phyloP scores from a whole-genome alignment of 305 asterid species.

The Ilex paraguariensis region DNA sequence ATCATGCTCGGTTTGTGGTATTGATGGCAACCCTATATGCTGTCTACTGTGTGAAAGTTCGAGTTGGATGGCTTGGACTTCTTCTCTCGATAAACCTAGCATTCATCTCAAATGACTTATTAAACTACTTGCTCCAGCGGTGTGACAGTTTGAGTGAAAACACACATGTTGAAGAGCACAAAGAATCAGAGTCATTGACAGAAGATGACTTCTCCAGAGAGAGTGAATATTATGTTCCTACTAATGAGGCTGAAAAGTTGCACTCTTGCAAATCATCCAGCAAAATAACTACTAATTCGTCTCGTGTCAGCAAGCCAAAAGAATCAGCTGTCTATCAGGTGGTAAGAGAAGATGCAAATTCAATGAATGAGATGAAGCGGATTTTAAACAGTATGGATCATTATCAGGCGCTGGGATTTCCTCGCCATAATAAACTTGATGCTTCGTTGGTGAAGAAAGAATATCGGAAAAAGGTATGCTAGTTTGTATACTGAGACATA shows the following conservation, averaged over 20 bases:
- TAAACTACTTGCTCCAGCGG: slow-evolving; percentile 81
- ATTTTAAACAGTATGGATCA: slow-evolving; percentile 71
- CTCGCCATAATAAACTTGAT: slow-evolving; percentile 69
- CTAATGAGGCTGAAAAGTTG: slow-evolving; percentile 63
- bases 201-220: slow-evolving; percentile 64
- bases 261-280: slow-evolving; percentile 62
- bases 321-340: slow-evolving; percentile 51
- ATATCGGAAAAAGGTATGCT: slow-evolving; percentile 79
- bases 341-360: slow-evolving; percentile 62
- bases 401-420: slow-evolving; percentile 91
- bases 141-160: slow-evolving; percentile 79
- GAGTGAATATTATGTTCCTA: slow-evolving; percentile 58
- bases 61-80: slow-evolving; percentile 92
- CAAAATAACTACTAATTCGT: slow-evolving; percentile 40
- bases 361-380: slow-evolving; percentile 77
- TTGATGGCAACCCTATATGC: slow-evolving; percentile 80
- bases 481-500: neutral
- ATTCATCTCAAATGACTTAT: slow-evolving; percentile 73
- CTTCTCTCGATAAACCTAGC: slow-evolving; percentile 80
- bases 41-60: slow-evolving; percentile 74
- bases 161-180: slow-evolving; percentile 62
- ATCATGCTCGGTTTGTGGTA: slow-evolving; percentile 91
- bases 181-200: slow-evolving; percentile 51
- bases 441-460: slow-evolving; percentile 68
- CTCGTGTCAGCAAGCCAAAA: slow-evolving; percentile 49